Conservation (phyloP, 768 basidiomycete species). For the Strobilomyces dryophilus region DNA sequence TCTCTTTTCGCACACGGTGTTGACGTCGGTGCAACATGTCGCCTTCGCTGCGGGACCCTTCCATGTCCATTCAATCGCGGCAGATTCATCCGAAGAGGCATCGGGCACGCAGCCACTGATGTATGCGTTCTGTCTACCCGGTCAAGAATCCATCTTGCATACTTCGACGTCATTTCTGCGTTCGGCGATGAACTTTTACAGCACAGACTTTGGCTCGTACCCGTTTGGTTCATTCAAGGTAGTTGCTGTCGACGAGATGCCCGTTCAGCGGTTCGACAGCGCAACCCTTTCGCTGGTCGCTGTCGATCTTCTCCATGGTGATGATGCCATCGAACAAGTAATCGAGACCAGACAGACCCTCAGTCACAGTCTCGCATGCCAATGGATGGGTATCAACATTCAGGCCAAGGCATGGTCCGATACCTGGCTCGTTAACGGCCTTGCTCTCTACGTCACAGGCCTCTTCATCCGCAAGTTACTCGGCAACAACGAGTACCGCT, state of each 20-base stretch:
- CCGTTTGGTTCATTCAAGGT: conserved; percentile 94
- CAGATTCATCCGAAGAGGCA: conserved; percentile 62
- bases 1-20: conserved; percentile 79
- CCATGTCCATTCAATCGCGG: conserved; percentile 65
- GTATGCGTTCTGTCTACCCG: conserved; percentile 91
- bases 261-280: conserved; percentile 76
- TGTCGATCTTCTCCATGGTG: conserved; percentile 79
- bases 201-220: conserved; percentile 90
- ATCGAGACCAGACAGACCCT: conserved; percentile 85
- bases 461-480: conserved; percentile 82
- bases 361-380: conserved; percentile 85
- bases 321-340: conserved; percentile 89
- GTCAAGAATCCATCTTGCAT: conserved; percentile 68
- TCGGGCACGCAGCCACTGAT: conserved; percentile 67
- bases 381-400: conserved; percentile 97
- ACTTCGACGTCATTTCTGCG: conserved; percentile 75
- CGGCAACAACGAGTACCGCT: conserved; percentile 97
- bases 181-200: conserved; percentile 88
- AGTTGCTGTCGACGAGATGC: conserved; percentile 89
- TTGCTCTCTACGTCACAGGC: conserved; percentile 86
- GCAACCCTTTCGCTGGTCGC: conserved; percentile 79
- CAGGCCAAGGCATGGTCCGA: conserved; percentile 92
- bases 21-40: conserved; percentile 94
- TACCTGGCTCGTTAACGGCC: conserved; percentile 93
- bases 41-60: conserved; percentile 96